Evolutionary conservation across 2,329 filamentous ascomycete species (phyloP).

Genomic region (Fusarium ambrosium): DNA sequence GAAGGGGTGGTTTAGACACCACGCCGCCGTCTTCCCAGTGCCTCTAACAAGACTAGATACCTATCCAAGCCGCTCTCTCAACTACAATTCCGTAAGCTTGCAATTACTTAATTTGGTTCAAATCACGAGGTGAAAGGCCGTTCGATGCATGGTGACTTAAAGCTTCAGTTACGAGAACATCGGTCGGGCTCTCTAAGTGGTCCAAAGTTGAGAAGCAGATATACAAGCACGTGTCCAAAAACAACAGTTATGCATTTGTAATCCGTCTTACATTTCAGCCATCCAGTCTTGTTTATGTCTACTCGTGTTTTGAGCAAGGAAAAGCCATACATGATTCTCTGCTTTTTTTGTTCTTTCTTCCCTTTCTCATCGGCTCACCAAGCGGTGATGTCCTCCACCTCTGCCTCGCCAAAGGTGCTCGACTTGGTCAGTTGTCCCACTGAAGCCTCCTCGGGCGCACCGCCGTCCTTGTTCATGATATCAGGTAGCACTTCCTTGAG

Average conservation of each 20-base stretch:
- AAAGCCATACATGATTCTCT: background rate
- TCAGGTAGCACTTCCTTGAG: conserved; percentile 86
- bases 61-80: background rate
- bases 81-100: background rate
- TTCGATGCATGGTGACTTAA: background rate
- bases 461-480: conserved; percentile 80
- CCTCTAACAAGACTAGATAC: no score
- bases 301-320: conserved; percentile 1
- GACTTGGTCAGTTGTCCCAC: conserved; percentile 81
- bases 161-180: background rate
- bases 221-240: background rate
- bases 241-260: background rate
- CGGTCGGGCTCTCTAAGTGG: background rate
- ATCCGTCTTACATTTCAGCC: background rate
- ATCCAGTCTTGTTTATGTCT: conserved; percentile 11
- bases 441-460: conserved; percentile 62
- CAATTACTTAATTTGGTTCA: background rate
- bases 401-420: conserved; percentile 94
- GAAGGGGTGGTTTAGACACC: background rate
- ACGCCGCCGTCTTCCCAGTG: background rate
- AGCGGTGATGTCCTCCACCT: conserved; percentile 95
- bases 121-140: background rate
- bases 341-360: background rate
- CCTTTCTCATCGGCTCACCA: conserved; percentile 72
- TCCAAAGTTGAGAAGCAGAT: background rate